phyloP scores from a whole-genome alignment of 148 eudicot species.

The Oxyria digyna region DNA sequence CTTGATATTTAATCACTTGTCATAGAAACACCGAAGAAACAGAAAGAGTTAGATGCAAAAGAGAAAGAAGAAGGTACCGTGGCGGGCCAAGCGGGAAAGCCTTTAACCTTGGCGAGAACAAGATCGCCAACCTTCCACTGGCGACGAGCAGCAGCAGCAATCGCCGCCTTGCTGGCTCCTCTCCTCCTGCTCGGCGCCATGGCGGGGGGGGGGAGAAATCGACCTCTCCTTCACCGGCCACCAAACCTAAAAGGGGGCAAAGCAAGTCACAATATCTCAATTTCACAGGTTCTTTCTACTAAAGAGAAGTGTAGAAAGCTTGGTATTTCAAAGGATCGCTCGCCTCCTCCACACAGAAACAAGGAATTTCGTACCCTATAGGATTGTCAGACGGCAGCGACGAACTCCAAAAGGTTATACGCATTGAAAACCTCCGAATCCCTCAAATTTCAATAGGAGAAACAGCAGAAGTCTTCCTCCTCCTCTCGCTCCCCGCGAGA shows the following conservation, averaged over 20 bases:
- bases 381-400: conserved; percentile 13
- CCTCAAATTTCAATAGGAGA: neutral
- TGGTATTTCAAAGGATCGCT: neutral
- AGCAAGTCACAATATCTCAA: neutral
- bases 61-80: conserved; percentile 30
- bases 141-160: conserved; percentile 59
- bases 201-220: neutral
- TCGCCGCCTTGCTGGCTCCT: conserved; percentile 57
- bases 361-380: conserved; percentile 10
- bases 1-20: neutral
- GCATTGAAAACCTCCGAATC: conserved; percentile 28
- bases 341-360: conserved; percentile 6
- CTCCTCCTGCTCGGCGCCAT: conserved; percentile 78
- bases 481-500: neutral
- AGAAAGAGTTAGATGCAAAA: neutral
- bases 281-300: conserved; percentile 4
- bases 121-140: conserved; percentile 93
- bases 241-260: neutral
- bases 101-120: conserved; percentile 96
- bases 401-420: conserved; percentile 6
- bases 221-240: neutral
- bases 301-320: neutral
- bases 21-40: neutral
- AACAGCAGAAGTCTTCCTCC: conserved; percentile 11
- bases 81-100: conserved; percentile 98